Evolutionary conservation across 208 protist genomes (phyloP).

Genomic region (Angomonas desouzai): DNA sequence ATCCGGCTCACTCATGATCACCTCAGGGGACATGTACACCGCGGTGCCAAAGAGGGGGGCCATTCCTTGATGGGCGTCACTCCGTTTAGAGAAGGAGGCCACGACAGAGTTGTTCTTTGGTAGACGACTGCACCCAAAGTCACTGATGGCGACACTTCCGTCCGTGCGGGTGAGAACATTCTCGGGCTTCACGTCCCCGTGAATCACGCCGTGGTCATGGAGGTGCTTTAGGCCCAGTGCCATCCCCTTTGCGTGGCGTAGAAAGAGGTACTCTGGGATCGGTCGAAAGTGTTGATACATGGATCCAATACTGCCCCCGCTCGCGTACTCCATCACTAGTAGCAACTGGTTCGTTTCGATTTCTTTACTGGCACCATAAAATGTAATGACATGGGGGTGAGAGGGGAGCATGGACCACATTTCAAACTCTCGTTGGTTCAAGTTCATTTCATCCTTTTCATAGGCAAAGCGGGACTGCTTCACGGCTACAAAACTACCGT

Average conservation of each 20-base stretch:
- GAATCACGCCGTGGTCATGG: conserved; percentile 67
- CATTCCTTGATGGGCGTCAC: conserved; percentile 1
- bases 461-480: conserved; percentile 60
- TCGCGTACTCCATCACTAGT: conserved; percentile 64
- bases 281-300: conserved; percentile 48
- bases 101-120: conserved; percentile 17
- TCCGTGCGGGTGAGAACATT: conserved; percentile 71
- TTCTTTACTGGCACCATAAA: conserved; percentile 60
- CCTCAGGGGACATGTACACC: conserved; percentile 70
- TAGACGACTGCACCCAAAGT: conserved; percentile 69
- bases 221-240: conserved; percentile 63
- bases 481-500: conserved; percentile 51
- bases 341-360: conserved; percentile 55
- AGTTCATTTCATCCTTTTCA: conserved; percentile 25
- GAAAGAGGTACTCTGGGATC: conserved; percentile 46
- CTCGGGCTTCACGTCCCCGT: conserved; percentile 69
- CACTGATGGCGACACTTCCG: conserved; percentile 58
- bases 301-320: conserved; percentile 51
- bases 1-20: conserved; percentile 40
- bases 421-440: conserved; percentile 58
- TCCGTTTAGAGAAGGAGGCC: conserved; percentile 4
- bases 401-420: conserved; percentile 55
- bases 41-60: conserved; percentile 42
- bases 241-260: conserved; percentile 45
- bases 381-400: conserved; percentile 59